Base-by-base conservation (phyloP, 371 early-diverging fungal genomes). In the Circinella minor region DNA sequence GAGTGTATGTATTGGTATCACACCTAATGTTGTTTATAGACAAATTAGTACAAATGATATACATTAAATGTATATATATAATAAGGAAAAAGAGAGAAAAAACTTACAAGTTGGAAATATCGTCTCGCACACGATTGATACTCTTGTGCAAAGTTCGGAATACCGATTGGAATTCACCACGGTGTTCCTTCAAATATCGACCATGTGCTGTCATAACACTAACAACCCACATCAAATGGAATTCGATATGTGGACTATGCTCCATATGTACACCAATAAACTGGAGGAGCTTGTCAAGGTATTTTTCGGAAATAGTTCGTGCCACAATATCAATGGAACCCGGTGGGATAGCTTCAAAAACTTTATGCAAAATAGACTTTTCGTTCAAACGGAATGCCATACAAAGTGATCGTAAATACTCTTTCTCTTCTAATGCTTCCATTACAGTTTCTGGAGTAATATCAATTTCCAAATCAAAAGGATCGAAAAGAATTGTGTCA, bases 401-500 rank as follows among this genome's bases (percentile, higher is more conserved):
- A 62, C 96, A 91, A 38, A 99, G 78, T 3, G 98, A 92, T 57
- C 90, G 88, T 63, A 95, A 78, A 78, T 92, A 96, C 54, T 97
- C 95, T 47, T 89, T 83, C 55, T 85, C 86, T 4, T 81, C 81
- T 54, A 95, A 74, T 17, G 92, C 88, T 49, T 88, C 92, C 34
- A 88, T 55, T 9, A 96, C 91, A 3, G 93, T 83, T 36, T 92
- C 94, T 2, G 98, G 97, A 3, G 98, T 98, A 49, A 99, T 93
- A 69, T 98, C 95, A 43, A 95, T 87, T 70, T 98, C 98, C 3
- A 99, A 88, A 79, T 98, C 98, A 77, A 96, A 97, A 18, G 99
- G 99, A 83, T 99, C 99, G 74, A 99, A 99, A 57, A 93, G 67
- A 37, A 96, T 82, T 3, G 88, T 85, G 68, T 98, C 96, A 75